Conservation (phyloP, 1,139 yeast genomes). For the Geotrichum klebahnii region DNA sequence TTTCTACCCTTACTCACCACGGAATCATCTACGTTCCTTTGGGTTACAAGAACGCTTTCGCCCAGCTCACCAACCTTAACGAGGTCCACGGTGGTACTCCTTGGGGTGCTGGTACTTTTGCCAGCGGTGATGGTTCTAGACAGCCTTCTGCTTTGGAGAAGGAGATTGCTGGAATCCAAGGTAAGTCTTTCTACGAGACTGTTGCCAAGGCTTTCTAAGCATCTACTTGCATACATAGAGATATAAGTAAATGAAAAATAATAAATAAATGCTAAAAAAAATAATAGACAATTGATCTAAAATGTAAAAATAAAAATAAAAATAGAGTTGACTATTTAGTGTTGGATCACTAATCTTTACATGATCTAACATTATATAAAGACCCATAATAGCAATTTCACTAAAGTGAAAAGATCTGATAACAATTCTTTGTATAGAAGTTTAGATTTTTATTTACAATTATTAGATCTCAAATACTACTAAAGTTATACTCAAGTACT, state of each 20-base stretch:
- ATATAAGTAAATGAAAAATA: too few relatives aligned
- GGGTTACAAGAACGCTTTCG: slow-evolving; percentile 61
- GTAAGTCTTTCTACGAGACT: slow-evolving; percentile 53
- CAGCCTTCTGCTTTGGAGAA: slow-evolving; percentile 58
- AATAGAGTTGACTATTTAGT: too few relatives aligned
- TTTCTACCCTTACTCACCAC: slow-evolving; percentile 65
- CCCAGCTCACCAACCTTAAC: slow-evolving; percentile 51
- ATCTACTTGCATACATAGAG: too few relatives aligned
- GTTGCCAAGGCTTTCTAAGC: slow-evolving; percentile 22
- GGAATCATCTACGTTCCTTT: slow-evolving; percentile 66
- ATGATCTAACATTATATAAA: too few relatives aligned
- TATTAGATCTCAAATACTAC: too few relatives aligned
- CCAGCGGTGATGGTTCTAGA: slow-evolving; percentile 73
- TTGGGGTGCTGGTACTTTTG: slow-evolving; percentile 78
- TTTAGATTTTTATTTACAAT: not conserved
- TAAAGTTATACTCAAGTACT: too few relatives aligned
- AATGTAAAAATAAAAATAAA: too few relatives aligned
- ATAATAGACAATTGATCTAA: not conserved
- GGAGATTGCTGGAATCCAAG: slow-evolving; percentile 57
- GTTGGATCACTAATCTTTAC: too few relatives aligned
- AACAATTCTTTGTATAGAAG: not conserved
- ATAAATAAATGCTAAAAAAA: not conserved
- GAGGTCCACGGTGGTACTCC: slow-evolving; percentile 75
- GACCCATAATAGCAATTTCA: too few relatives aligned
- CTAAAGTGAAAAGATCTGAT: too few relatives aligned